phyloP scores from a whole-genome alignment of 306 rosid genomes.

The cucumber (Cucumis sativus) region Cucumber_9930_V3 NC_026659.2:5067501-5068000 shows the following conservation, averaged over 20 bases:
- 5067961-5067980: constrained; percentile 59
- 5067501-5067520: too few species aligned
- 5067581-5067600: too few species aligned
- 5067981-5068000: constrained; percentile 35
- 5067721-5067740: background rate
- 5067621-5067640: too few species aligned
- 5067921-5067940: constrained; percentile 55
- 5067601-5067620: too few species aligned
- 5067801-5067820: background rate
- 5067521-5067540: too few species aligned
- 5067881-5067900: constrained; percentile 32
- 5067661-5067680: too few species aligned
- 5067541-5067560: too few species aligned
- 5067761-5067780: background rate
- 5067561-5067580: too few species aligned
- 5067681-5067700: too few species aligned
- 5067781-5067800: background rate
- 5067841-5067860: background rate
- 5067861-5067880: constrained; percentile 48
- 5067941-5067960: constrained; percentile 56
- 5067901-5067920: constrained; percentile 48
- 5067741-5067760: background rate
- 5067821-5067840: background rate
- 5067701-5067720: background rate
- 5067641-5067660: too few species aligned